Percentiles rank a stretch among this genome's conserved stretches.
These are phyloP conservation scores for Lichenothelia convexa DNA, from an alignment of 495 filamentous ascomycete species.

Conservation along the genomic window DNA sequence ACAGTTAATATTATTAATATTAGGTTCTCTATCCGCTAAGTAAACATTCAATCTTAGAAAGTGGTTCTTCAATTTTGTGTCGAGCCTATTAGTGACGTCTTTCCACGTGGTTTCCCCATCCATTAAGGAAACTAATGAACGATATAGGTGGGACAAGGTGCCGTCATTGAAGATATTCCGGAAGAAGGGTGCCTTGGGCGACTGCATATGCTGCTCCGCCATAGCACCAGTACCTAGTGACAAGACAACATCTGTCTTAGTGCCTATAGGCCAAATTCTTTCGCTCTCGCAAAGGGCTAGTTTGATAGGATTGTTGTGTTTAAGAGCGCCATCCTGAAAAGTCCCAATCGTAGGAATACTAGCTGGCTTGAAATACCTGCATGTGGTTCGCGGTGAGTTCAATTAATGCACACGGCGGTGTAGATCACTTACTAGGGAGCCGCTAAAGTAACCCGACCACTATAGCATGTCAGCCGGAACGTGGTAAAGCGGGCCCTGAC, in stretches of 20 bases:
- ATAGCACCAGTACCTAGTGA: conserved; percentile 2
- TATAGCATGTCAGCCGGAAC: conserved; percentile 3
- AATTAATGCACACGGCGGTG: background rate
- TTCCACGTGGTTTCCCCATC: conserved; percentile 4
- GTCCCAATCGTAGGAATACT: conserved; percentile 5
- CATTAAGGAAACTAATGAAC: conserved; percentile 1
- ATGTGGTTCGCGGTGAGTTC: background rate
- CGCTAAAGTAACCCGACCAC: conserved; percentile 15
- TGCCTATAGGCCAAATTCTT: conserved; percentile 8
- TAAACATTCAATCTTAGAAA: conserved; percentile 2
- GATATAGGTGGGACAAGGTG: background rate
- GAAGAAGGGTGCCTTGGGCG: conserved; percentile 1
- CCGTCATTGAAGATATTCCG: conserved; percentile 1
- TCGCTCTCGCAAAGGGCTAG: conserved; percentile 17
- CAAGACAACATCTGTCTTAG: conserved; percentile 1
- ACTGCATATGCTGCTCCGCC: background rate
- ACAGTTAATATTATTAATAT: conserved; percentile 1
- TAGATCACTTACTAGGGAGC: conserved; percentile 10
- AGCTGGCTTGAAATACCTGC: conserved; percentile 1
- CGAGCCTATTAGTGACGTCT: conserved; percentile 1
- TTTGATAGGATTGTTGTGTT: conserved; percentile 19
- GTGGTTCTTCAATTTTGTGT: background rate
- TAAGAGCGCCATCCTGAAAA: conserved; percentile 20
- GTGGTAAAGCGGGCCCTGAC: background rate
- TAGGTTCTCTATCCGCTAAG: background rate